Percentiles rank a stretch among this genome's conserved stretches.
Evolutionary conservation across 257 asterid species (phyloP).

Genomic region (Leptodermis oblonga): DNA sequence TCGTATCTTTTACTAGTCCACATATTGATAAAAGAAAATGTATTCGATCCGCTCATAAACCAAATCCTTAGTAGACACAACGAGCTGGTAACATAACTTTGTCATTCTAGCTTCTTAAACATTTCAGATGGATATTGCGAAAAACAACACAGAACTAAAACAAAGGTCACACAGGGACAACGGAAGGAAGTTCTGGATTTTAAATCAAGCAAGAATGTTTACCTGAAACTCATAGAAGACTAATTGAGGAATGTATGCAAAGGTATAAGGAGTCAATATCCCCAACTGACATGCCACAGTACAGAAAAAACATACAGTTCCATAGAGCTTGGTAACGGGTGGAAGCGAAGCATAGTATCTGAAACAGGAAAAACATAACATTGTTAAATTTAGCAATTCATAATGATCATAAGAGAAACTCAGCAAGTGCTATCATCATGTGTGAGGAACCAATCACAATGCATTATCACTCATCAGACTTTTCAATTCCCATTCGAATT

Average conservation of each 20-base stretch:
- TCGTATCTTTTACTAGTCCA: not conserved
- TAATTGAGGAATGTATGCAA: slow-evolving; percentile 47
- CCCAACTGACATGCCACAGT: slow-evolving; percentile 64
- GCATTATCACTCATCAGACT: not conserved
- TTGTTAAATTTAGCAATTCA: slow-evolving; percentile 6
- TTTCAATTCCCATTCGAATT: not conserved
- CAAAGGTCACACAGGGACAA: not conserved
- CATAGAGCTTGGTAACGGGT: slow-evolving; percentile 85
- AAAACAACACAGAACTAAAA: not conserved
- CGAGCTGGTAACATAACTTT: not conserved
- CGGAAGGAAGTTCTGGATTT: not conserved
- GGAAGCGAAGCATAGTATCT: slow-evolving; percentile 91
- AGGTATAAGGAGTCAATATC: slow-evolving; percentile 39
- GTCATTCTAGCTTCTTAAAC: not conserved
- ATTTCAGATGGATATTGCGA: not conserved
- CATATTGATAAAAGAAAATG: not conserved
- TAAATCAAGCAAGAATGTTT: slow-evolving; percentile 15
- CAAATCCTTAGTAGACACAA: not conserved
- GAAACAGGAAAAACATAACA: slow-evolving; percentile 18
- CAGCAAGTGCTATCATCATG: not conserved
- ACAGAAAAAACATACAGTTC: slow-evolving; percentile 66
- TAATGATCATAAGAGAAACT: not conserved
- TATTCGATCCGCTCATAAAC: not conserved
- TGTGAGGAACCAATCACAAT: not conserved
- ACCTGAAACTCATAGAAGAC: slow-evolving; percentile 68